Evolutionary conservation across 2,329 filamentous ascomycete genomes (phyloP).

Genomic region (Keithomyces neogunnii): DNA sequence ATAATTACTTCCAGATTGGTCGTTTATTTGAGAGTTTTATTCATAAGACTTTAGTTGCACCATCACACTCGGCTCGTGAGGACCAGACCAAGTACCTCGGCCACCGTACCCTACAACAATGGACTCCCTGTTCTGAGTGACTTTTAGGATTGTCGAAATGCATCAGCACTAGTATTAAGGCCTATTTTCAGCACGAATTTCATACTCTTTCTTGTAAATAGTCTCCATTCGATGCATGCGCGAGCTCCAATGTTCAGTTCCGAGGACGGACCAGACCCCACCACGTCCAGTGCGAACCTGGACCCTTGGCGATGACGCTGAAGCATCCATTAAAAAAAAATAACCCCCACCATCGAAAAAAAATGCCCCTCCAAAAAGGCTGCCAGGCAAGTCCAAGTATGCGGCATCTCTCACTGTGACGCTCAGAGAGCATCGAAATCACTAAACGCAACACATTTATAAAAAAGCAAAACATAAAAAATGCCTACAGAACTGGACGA

Average conservation of each 20-base stretch:
- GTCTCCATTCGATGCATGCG: too few species aligned
- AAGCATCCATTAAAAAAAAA: slow-evolving; percentile 1
- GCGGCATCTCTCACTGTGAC: neutral
- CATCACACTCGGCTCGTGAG: too few species aligned
- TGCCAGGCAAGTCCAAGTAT: neutral
- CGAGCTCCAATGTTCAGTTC: too few species aligned
- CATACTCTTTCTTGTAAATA: too few species aligned
- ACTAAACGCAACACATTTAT: neutral
- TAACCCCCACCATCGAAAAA: slow-evolving; percentile 12
- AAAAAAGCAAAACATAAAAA: slow-evolving; percentile 13
- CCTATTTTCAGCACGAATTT: too few species aligned
- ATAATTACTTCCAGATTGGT: neutral
- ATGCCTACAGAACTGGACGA: slow-evolving; percentile 76
- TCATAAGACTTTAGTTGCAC: too few species aligned
- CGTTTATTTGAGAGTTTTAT: too few species aligned
- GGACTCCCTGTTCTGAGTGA: too few species aligned
- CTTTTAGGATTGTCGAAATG: too few species aligned
- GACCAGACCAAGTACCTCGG: too few species aligned
- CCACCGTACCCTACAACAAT: too few species aligned
- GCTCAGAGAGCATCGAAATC: neutral
- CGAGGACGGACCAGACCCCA: neutral
- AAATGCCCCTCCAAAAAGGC: slow-evolving; percentile 14
- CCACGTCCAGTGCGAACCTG: neutral
- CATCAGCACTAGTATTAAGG: too few species aligned
- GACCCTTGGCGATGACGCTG: slow-evolving; percentile 9